These are phyloP conservation scores for Noccaea bulbosa DNA, from an alignment of 345 rosid genomes.

Conservation along the genomic window DNA sequence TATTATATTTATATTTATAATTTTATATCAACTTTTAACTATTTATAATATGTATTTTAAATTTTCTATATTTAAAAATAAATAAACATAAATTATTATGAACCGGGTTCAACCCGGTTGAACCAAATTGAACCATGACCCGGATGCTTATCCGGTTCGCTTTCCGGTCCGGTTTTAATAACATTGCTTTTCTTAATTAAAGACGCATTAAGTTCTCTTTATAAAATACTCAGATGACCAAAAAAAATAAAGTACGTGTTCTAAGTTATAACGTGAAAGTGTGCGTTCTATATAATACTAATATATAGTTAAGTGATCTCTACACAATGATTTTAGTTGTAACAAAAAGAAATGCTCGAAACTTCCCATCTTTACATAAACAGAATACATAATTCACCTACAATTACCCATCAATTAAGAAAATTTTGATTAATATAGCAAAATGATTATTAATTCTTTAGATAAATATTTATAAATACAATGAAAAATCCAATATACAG, in stretches of 20 bases:
- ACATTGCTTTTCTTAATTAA: neutral
- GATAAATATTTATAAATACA: neutral
- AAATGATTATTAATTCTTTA: neutral
- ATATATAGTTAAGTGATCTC: neutral
- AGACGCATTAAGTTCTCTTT: neutral
- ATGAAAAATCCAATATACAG: neutral
- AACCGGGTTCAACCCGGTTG: too few species aligned
- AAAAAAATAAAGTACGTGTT: neutral
- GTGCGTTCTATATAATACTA: neutral
- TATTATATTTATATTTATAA: too few species aligned
- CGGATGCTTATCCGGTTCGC: too few species aligned
- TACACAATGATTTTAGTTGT: neutral
- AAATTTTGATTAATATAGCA: neutral
- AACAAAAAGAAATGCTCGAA: neutral
- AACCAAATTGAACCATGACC: too few species aligned
- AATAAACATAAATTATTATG: too few species aligned
- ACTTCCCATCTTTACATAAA: neutral
- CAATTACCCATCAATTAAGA: neutral
- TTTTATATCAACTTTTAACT: too few species aligned
- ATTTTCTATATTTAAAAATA: too few species aligned
- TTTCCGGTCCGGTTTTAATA: too few species aligned
- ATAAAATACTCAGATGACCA: too few species aligned
- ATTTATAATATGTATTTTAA: too few species aligned
- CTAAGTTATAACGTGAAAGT: slow-evolving; percentile 18
- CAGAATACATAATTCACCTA: neutral